phyloP scores from a whole-genome alignment of 495 filamentous ascomycete genomes.

The Jackrogersella minutella region DNA sequence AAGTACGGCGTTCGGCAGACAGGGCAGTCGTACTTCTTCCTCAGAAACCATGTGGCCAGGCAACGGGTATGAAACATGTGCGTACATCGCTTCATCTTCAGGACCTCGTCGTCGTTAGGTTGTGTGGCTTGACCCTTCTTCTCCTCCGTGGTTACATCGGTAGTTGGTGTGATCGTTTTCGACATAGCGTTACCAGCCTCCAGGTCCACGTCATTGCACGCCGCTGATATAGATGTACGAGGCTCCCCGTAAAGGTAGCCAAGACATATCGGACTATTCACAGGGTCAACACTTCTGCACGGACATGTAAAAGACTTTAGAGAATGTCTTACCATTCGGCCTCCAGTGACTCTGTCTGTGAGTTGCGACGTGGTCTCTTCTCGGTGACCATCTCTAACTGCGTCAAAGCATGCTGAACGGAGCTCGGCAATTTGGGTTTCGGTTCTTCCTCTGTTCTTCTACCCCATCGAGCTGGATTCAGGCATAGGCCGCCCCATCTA shows the following conservation, averaged over 20 bases:
- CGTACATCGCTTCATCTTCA: constrained; percentile 35
- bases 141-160: not conserved
- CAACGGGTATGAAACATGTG: constrained; percentile 42
- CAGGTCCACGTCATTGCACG: constrained; percentile 7
- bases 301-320: not conserved
- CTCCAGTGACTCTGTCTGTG: constrained; percentile 19
- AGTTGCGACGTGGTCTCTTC: constrained; percentile 10
- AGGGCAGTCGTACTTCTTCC: constrained; percentile 32
- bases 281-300: not conserved
- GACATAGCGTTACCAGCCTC: constrained; percentile 15
- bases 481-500: constrained; percentile 6
- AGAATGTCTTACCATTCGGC: constrained; percentile 23
- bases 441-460: not conserved
- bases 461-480: not conserved
- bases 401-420: constrained; percentile 28
- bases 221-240: constrained; percentile 5
- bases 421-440: constrained; percentile 12
- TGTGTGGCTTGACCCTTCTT: constrained; percentile 1
- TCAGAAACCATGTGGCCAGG: constrained; percentile 36
- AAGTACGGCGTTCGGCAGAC: constrained; percentile 36
- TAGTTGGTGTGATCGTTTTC: constrained; percentile 1
- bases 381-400: constrained; percentile 29
- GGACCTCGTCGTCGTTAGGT: constrained; percentile 28
- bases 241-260: constrained; percentile 13
- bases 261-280: constrained; percentile 31